Percentiles rank a stretch among this genome's conserved stretches.
phyloP scores from a whole-genome alignment of 2,329 filamentous ascomycete genomes.

The Nectriaceae sp. region DNA sequence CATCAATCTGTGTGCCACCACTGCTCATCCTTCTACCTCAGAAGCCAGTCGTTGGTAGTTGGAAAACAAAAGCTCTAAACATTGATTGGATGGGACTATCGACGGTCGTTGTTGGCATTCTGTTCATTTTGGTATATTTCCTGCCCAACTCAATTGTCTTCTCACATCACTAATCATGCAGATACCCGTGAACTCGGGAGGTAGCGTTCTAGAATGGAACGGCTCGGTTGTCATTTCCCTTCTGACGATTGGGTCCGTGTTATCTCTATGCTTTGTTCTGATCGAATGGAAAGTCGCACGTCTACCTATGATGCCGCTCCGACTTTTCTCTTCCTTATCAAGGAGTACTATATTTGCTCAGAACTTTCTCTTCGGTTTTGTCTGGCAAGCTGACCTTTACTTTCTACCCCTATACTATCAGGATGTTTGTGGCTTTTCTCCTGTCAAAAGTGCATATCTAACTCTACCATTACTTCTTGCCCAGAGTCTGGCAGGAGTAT shows the following conservation, averaged over 20 bases:
- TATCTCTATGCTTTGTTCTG: not conserved
- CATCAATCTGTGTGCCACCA: not conserved
- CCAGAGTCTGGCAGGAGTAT: constrained; percentile 26
- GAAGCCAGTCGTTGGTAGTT: not conserved
- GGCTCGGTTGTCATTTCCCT: not conserved
- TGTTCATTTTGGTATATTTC: no score
- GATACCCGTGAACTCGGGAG: not conserved
- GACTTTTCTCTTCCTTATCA: not conserved
- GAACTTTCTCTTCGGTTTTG: not conserved
- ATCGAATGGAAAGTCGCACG: not conserved
- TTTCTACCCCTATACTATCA: constrained; percentile 36
- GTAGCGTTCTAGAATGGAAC: not conserved
- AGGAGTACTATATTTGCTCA: not conserved
- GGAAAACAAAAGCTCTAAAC: not conserved
- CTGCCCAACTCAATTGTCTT: not conserved
- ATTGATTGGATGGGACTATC: not conserved
- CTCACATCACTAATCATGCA: not conserved
- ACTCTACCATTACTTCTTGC: constrained; percentile 32
- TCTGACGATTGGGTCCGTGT: not conserved
- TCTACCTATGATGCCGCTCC: not conserved
- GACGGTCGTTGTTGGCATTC: no score
- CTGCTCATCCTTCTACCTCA: not conserved
- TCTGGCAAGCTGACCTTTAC: constrained; percentile 5
- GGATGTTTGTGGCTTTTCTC: constrained; percentile 24
- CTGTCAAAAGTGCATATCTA: constrained; percentile 31